Conservation (phyloP, 2,329 filamentous ascomycete species). For the Sclerotinia glacialis region DNA sequence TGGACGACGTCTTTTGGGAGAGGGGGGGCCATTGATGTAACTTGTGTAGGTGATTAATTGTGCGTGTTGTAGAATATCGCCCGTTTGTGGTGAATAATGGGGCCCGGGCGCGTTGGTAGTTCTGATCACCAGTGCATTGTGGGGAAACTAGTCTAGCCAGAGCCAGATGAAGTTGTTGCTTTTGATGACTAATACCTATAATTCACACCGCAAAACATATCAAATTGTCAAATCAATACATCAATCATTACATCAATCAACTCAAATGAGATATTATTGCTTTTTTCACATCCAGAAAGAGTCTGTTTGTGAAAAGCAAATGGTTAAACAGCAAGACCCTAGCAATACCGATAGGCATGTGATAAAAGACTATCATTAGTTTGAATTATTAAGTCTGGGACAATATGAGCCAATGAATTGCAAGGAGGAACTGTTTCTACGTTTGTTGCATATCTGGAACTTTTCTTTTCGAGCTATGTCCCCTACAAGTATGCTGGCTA, state of each 20-base stretch:
- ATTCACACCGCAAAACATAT: neutral
- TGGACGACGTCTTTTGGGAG: slow-evolving; percentile 15
- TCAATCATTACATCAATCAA: neutral
- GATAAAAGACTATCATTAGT: neutral
- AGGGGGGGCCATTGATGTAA: neutral
- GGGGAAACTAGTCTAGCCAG: neutral
- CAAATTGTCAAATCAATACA: neutral
- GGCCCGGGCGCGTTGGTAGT: neutral
- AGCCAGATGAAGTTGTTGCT: neutral
- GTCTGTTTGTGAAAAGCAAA: neutral
- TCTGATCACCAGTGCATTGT: neutral
- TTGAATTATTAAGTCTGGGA: neutral
- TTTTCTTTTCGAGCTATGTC: neutral
- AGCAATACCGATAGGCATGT: neutral
- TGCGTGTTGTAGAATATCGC: accelerated
- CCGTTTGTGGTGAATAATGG: neutral
- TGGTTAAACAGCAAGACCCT: neutral
- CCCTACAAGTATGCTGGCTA: neutral
- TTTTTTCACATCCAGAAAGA: neutral
- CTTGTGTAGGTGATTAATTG: neutral
- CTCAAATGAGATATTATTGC: neutral
- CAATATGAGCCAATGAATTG: neutral
- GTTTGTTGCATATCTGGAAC: neutral
- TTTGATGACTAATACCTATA: neutral
- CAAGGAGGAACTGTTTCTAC: neutral